These are phyloP conservation scores for Taiwanofungus camphoratus DNA, from an alignment of 1,284 basidiomycete species.

Conservation along the genomic window DNA sequence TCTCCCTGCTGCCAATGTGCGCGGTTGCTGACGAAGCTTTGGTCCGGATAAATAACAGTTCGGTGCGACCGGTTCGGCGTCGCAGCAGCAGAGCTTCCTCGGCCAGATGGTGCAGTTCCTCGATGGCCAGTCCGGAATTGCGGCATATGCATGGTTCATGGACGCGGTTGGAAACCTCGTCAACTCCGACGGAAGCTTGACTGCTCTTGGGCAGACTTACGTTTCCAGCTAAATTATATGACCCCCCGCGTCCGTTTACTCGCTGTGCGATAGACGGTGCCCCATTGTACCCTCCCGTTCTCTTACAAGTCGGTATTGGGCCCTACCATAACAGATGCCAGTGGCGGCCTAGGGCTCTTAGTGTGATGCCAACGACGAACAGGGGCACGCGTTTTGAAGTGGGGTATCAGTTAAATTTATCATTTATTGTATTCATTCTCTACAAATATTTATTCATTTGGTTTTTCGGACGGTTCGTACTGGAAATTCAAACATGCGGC, in stretches of 20 bases:
- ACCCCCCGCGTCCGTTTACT: background rate
- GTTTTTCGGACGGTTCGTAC: no score
- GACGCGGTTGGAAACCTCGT: constrained; percentile 24
- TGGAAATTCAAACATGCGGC: no score
- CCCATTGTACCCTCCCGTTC: background rate
- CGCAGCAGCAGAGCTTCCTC: constrained; percentile 25
- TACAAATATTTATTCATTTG: no score
- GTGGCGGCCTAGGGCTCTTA: background rate
- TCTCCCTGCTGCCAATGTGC: background rate
- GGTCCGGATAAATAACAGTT: no score
- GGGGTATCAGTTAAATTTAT: background rate
- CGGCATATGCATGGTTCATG: constrained; percentile 29
- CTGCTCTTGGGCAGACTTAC: constrained; percentile 13
- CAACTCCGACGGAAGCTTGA: constrained; percentile 18
- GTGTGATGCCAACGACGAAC: no score
- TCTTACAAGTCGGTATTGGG: background rate
- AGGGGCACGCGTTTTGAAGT: no score
- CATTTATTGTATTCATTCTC: background rate
- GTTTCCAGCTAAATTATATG: constrained; percentile 1
- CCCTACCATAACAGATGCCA: background rate
- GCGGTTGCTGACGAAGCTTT: constrained; percentile 1
- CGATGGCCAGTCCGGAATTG: constrained; percentile 20
- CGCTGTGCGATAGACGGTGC: background rate
- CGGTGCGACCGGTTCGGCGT: constrained; percentile 22
- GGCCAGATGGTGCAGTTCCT: constrained; percentile 27